Base-by-base conservation (phyloP, 2,329 filamentous ascomycete species). In the Claviceps pazoutovae region DNA sequence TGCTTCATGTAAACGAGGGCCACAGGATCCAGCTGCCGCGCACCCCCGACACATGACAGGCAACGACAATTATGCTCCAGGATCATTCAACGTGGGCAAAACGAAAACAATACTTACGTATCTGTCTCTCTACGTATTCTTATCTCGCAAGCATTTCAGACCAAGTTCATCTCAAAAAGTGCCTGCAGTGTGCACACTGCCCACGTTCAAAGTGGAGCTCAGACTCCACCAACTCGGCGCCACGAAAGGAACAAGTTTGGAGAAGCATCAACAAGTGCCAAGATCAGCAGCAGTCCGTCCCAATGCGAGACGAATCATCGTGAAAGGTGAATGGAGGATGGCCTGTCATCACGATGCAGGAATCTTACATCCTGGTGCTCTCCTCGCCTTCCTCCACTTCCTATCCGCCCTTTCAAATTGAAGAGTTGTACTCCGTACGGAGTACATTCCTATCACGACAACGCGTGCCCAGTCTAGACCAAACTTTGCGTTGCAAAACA, bases 11-110 rank as follows among this genome's bases (percentile, higher is more conserved):
- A 42, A 51, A 51, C 43, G 36, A 46, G 43, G 9, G 21, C 30
- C 34, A 47, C 49, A 36, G 36, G 21, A 51, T 21, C 44, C 49
- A 47, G 43, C 11, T 47, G 43, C 49, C 36, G 49, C 49, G 34
- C 36, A 39, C 9, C 36, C 49, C 44, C 49, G 49, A 38, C 49
- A 51, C 36, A 37, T 46, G 34, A 36, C 14, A 23, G 38, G 39
- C 23, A 34, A 19, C 26, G 17, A 44, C 26, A 14, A 11, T 37
- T 50, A 46, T 50, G 41, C 42, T n/a, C 42, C 42, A 46, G 42
- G 42, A 46, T 50, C 42, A 5, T 46, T 46, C 34, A 7, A 46
- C 19, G 38, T 44, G 48, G 30, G 11, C 17, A 43, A 30, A 14
- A 23, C 11, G 30, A 34, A 34, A 34, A 11, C 9, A 34, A 11